phyloP scores from a whole-genome alignment of 495 filamentous ascomycete species.

The Neurospora sp. region DNA sequence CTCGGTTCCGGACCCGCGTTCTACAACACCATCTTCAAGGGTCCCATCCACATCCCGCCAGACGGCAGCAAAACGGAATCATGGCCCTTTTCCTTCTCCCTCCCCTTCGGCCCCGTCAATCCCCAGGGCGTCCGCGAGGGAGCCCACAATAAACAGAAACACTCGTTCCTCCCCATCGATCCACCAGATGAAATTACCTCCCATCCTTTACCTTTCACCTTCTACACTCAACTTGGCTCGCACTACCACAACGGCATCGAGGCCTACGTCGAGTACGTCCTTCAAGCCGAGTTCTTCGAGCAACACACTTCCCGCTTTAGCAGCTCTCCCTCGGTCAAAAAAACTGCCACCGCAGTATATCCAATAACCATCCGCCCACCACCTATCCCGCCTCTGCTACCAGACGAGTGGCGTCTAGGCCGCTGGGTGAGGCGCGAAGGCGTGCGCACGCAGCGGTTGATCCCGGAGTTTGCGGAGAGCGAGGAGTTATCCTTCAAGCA shows the following conservation, averaged over 20 bases:
- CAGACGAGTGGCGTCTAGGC: background rate
- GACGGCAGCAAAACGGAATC: background rate
- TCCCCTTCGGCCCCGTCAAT: background rate
- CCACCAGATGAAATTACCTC: background rate
- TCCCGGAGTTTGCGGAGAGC: background rate
- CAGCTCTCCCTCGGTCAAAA: background rate
- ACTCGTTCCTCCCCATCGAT: background rate
- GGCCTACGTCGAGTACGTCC: background rate
- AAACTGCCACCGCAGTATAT: background rate
- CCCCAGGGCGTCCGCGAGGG: background rate
- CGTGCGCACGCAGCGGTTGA: background rate
- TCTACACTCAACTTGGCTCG: background rate
- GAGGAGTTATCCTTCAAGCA: background rate
- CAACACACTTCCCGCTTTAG: background rate
- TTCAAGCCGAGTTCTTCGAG: background rate
- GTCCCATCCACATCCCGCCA: background rate
- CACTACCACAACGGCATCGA: background rate
- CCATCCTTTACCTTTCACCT: background rate
- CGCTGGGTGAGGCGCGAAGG: background rate
- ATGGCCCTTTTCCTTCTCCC: background rate
- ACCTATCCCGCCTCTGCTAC: background rate
- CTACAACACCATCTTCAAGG: background rate
- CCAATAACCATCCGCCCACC: background rate
- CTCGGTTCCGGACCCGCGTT: background rate
- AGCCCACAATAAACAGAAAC: background rate